Evolutionary conservation across 306 rosid genomes (phyloP), one percentile per base, ranked within the genome.

Genomic region (Vigna angularis): DNA sequence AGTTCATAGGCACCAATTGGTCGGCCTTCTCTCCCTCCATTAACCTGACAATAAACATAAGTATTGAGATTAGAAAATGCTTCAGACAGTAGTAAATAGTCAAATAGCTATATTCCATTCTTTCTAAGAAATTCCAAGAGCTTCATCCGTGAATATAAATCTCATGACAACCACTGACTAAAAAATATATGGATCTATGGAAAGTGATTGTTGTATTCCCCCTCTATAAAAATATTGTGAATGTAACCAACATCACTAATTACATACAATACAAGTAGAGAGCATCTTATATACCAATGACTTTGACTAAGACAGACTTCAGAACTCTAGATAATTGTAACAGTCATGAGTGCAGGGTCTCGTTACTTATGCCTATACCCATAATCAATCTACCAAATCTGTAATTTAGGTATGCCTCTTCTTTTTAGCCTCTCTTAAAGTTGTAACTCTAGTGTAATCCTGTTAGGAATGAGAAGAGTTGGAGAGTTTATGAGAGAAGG

Each of bases 1-100:
- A 96, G 97, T 84, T 96, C 99, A 80, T 87, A 91, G 69, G 99
- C 98, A 74, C 99, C 99, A 81, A 96, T 96, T 45, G 90, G 96
- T 61, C 97, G 86, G 49, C 94, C 98, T 85, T 96, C 99, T 73
- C 97, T 85, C 17, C 98, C 99, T 22, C 99, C 98, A 32, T 81
- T 93, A 56, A 93, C 94, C 98, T 96, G 56, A 9, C 42, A 72
- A 76, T 66, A 74, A 42, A 85, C 77, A 85, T 12, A 74, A 10
- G 62, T 72, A 53, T 18, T 70, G 51, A 13, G 66, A 57, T 20
- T 50, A 8, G 51, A 7, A 30, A 36, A 48, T 4, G 36, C 48
- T 20, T 57, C 17, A 69, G 64, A 26, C 28, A 26, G 22, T 66
- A 17, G 53, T 24, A 67, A 17, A 42, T 22, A 75, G 34, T 55